Evolutionary conservation across 768 basidiomycete genomes (phyloP).

Genomic region (Russula emetica): DNA sequence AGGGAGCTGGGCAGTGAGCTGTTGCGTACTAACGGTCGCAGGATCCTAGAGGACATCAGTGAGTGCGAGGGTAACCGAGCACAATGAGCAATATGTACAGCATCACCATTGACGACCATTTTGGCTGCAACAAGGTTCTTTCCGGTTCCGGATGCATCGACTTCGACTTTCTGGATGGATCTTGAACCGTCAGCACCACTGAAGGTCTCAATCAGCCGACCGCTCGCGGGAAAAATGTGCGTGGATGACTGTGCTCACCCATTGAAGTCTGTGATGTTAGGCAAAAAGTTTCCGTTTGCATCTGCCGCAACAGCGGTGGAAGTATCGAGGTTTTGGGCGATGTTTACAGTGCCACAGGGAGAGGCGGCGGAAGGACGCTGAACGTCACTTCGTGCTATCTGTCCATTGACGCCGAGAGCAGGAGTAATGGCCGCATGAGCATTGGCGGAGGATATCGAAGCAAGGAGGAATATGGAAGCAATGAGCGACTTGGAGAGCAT

Average conservation of each 20-base stretch:
- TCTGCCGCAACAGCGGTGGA: slow-evolving; percentile 32
- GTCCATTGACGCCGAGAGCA: slow-evolving; percentile 38
- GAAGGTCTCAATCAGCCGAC: slow-evolving; percentile 29
- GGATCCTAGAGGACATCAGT: slow-evolving; percentile 37
- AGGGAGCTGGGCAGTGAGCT: slow-evolving; percentile 44
- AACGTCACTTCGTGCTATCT: slow-evolving; percentile 30
- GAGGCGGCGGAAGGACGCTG: slow-evolving; percentile 32
- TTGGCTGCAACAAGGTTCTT: slow-evolving; percentile 37
- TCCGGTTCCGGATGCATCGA: slow-evolving; percentile 42
- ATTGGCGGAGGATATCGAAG: slow-evolving; percentile 37
- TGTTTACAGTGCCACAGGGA: slow-evolving; percentile 44
- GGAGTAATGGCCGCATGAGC: slow-evolving; percentile 45
- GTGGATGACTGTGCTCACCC: slow-evolving; percentile 34
- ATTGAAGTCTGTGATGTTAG: slow-evolving; percentile 46
- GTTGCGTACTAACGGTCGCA: slow-evolving; percentile 36
- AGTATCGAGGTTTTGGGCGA: slow-evolving; percentile 39
- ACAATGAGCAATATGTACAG: slow-evolving; percentile 35
- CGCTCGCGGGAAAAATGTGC: slow-evolving; percentile 43
- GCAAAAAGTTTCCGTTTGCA: slow-evolving; percentile 43
- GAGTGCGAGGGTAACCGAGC: not conserved
- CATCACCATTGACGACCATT: slow-evolving; percentile 45
- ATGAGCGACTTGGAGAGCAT: slow-evolving; percentile 34
- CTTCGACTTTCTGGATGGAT: slow-evolving; percentile 40
- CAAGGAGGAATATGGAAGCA: slow-evolving; percentile 35
- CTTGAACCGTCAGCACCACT: slow-evolving; percentile 49